Percentiles rank a stretch among this genome's conserved stretches.
Evolutionary conservation across 495 filamentous ascomycete species (phyloP).

Genomic region (Bathelium albidoporum): DNA sequence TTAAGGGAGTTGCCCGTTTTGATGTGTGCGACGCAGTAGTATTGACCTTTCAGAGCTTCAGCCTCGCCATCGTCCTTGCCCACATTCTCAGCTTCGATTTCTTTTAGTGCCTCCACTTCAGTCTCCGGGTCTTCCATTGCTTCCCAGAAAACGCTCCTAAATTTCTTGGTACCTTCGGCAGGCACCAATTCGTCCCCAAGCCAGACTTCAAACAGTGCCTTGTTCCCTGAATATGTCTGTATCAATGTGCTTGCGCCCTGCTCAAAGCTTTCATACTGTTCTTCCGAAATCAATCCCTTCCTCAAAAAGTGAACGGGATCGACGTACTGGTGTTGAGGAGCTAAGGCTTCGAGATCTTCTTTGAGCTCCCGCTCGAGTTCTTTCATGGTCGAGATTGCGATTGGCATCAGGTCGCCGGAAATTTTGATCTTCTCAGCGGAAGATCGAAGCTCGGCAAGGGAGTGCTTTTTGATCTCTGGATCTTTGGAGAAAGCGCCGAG

Average conservation of each 20-base stretch:
- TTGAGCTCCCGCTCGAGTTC: constrained; percentile 37
- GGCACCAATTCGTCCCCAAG: constrained; percentile 41
- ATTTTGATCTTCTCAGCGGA: constrained; percentile 9
- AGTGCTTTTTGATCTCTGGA: constrained; percentile 51
- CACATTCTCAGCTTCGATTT: constrained; percentile 51
- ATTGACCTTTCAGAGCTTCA: constrained; percentile 44
- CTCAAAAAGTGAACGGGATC: constrained; percentile 39
- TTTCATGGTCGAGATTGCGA: constrained; percentile 35
- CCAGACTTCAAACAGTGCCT: constrained; percentile 51
- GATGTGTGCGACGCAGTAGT: constrained; percentile 37
- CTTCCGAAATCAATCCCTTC: constrained; percentile 46
- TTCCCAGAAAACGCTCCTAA: constrained; percentile 37
- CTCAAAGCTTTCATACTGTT: constrained; percentile 52
- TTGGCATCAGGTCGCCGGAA: constrained; percentile 26
- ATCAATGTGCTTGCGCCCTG: constrained; percentile 45
- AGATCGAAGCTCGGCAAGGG: constrained; percentile 50
- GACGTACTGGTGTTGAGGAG: constrained; percentile 30
- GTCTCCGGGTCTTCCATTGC: constrained; percentile 54
- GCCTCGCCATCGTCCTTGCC: constrained; percentile 43
- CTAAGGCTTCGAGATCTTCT: constrained; percentile 34
- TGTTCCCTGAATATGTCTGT: constrained; percentile 24
- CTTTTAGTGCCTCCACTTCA: constrained; percentile 54
- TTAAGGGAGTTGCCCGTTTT: constrained; percentile 33
- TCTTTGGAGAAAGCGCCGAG: constrained; percentile 70
- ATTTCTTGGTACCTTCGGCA: constrained; percentile 32